phyloP scores from a whole-genome alignment of 2,329 filamentous ascomycete genomes.

The Colletotrichum simmondsii region DNA sequence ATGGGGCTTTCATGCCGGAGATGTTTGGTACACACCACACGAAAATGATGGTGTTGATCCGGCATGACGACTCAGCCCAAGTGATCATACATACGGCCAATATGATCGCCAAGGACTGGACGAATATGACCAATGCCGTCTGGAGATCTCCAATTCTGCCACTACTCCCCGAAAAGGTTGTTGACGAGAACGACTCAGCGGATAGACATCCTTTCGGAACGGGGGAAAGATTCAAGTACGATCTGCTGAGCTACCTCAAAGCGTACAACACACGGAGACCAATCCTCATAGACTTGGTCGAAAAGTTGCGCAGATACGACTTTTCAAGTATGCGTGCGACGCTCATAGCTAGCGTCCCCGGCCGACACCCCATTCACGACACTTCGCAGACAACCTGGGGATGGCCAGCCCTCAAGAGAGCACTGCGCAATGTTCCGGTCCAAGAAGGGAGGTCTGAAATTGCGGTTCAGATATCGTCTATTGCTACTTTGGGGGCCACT shows the following conservation, averaged over 20 bases:
- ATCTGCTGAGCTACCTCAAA: constrained; percentile 77
- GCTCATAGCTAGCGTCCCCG: constrained; percentile 83
- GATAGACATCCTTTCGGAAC: constrained; percentile 15
- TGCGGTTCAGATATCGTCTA: constrained; percentile 79
- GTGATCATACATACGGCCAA: constrained; percentile 91
- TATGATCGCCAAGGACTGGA: constrained; percentile 90
- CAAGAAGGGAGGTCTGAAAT: constrained; percentile 56
- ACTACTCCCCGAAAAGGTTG: constrained; percentile 41
- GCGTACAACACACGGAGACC: constrained; percentile 72
- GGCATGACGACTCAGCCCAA: constrained; percentile 81
- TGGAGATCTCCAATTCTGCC: constrained; percentile 83
- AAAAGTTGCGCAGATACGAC: constrained; percentile 71
- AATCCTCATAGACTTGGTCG: constrained; percentile 65
- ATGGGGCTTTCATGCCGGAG: constrained; percentile 83
- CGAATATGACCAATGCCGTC: constrained; percentile 85
- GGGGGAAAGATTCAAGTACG: constrained; percentile 78
- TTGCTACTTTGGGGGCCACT: constrained; percentile 79
- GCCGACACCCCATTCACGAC: constrained; percentile 65
- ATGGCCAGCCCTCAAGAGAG: constrained; percentile 75
- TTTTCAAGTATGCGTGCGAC: constrained; percentile 77
- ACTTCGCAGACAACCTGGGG: constrained; percentile 74
- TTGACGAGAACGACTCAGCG: background rate
- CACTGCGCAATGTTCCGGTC: constrained; percentile 65
- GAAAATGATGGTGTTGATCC: constrained; percentile 88
- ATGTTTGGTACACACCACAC: constrained; percentile 87